Conservation (phyloP, 331 rosid genomes). For the Spiraea crenata region DNA sequence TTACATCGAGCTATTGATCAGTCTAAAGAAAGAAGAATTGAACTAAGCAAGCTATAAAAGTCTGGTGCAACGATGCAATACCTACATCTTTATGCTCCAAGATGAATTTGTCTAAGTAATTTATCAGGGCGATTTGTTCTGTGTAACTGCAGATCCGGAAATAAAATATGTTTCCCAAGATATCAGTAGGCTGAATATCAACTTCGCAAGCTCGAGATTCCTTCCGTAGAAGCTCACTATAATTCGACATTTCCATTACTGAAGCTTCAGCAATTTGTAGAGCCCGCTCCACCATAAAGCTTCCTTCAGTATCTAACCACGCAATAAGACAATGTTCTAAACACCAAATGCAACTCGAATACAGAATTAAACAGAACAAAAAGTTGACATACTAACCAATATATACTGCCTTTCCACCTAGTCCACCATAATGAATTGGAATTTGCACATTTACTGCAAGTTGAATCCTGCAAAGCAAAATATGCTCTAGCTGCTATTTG, state of each 20-base stretch:
- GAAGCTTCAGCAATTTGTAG: conserved; percentile 92
- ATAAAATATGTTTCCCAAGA: conserved; percentile 75
- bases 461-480: conserved; percentile 67
- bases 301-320: conserved; percentile 83
- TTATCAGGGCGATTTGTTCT: conserved; percentile 83
- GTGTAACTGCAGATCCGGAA: conserved; percentile 87
- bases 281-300: conserved; percentile 95
- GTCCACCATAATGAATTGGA: conserved; percentile 73
- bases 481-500: conserved; percentile 13
- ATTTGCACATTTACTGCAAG: conserved; percentile 93
- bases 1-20: background rate
- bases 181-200: conserved; percentile 54
- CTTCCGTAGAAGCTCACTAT: conserved; percentile 46
- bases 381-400: conserved; percentile 47
- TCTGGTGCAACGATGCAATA: conserved; percentile 4
- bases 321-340: conserved; percentile 17
- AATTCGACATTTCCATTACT: conserved; percentile 61
- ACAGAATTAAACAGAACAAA: background rate
- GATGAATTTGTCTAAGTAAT: conserved; percentile 81
- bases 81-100: conserved; percentile 82
- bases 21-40: background rate
- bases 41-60: background rate
- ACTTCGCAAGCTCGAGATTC: conserved; percentile 42
- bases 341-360: conserved; percentile 6
- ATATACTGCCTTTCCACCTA: conserved; percentile 91